phyloP scores from a whole-genome alignment of 139 green algal genomes.

The Zygnema circumcarinatum region DNA sequence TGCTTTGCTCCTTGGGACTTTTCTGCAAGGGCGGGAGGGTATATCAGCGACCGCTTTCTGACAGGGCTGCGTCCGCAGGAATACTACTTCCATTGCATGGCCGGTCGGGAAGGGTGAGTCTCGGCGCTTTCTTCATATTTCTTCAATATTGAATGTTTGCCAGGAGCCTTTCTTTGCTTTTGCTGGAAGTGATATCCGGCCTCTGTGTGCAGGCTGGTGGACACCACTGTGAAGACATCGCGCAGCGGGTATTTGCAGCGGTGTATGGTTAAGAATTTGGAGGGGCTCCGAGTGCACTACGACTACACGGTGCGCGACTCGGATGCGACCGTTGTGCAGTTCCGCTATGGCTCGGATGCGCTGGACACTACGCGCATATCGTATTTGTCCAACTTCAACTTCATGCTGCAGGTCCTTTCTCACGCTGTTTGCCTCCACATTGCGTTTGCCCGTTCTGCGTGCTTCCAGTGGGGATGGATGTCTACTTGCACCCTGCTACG shows the following conservation, averaged over 20 bases:
- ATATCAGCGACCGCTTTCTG: constrained; percentile 94
- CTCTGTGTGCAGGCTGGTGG: constrained; percentile 74
- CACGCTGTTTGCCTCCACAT: not conserved
- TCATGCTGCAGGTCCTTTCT: constrained; percentile 74
- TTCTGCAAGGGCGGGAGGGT: constrained; percentile 65
- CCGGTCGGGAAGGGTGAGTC: constrained; percentile 84
- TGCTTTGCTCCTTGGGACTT: constrained; percentile 92
- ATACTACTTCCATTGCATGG: constrained; percentile 99
- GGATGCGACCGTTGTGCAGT: constrained; percentile 84
- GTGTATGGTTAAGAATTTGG: constrained; percentile 95
- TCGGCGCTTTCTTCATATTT: not conserved
- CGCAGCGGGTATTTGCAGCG: constrained; percentile 90
- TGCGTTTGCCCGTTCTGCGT: too few relatives aligned
- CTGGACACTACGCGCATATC: constrained; percentile 77
- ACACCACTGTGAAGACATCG: constrained; percentile 96
- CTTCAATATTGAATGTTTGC: not conserved
- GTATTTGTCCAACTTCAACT: constrained; percentile 83
- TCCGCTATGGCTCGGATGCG: constrained; percentile 95
- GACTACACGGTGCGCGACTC: constrained; percentile 83
- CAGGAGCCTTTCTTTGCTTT: not conserved
- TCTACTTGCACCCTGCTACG: too few relatives aligned
- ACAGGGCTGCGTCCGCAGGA: constrained; percentile 84
- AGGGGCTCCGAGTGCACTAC: constrained; percentile 81
- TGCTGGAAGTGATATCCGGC: too few relatives aligned
- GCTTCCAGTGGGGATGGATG: too few relatives aligned